phyloP scores from a whole-genome alignment of 2,329 filamentous ascomycete genomes.

The Fusarium sp. region DNA sequence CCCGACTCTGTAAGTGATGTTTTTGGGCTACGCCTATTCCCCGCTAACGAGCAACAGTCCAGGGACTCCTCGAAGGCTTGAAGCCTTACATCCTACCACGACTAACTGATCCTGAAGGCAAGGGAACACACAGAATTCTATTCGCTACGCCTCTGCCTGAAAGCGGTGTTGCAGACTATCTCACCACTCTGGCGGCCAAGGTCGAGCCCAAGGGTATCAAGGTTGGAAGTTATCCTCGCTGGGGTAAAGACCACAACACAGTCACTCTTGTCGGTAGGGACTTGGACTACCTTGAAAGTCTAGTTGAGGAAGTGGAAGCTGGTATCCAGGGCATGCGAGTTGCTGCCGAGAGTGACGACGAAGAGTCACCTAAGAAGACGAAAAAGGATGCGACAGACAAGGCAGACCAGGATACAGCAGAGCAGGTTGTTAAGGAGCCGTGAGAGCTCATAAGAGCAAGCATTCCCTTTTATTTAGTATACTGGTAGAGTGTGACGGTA shows the following conservation, averaged over 20 bases:
- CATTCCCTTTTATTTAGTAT: not conserved
- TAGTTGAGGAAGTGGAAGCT: slow-evolving; percentile 80
- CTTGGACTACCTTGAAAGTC: slow-evolving; percentile 77
- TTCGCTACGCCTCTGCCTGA: slow-evolving; percentile 90
- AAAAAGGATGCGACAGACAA: slow-evolving; percentile 26
- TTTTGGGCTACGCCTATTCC: not conserved
- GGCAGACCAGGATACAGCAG: slow-evolving; percentile 21
- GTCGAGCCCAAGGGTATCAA: slow-evolving; percentile 84
- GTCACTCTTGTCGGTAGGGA: slow-evolving; percentile 89
- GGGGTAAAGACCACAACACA: slow-evolving; percentile 88
- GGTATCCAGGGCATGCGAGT: slow-evolving; percentile 80
- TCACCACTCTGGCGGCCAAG: slow-evolving; percentile 80
- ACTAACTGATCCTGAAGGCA: slow-evolving; percentile 81
- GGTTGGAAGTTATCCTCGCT: slow-evolving; percentile 93
- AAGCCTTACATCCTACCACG: slow-evolving; percentile 77
- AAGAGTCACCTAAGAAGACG: slow-evolving; percentile 54
- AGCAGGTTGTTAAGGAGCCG: slow-evolving; percentile 23
- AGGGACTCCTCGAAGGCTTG: slow-evolving; percentile 79
- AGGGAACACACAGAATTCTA: slow-evolving; percentile 80
- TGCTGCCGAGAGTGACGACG: slow-evolving; percentile 75
- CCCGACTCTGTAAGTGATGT: slow-evolving; percentile 73
- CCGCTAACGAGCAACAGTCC: slow-evolving; percentile 60
- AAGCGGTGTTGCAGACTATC: slow-evolving; percentile 83
- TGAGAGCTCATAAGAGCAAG: slow-evolving; percentile 13
- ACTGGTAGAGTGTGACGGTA: slow-evolving; percentile 11